Evolutionary conservation across 78 protist species (phyloP).

Genomic region (Polysphondylium violaceum): DNA sequence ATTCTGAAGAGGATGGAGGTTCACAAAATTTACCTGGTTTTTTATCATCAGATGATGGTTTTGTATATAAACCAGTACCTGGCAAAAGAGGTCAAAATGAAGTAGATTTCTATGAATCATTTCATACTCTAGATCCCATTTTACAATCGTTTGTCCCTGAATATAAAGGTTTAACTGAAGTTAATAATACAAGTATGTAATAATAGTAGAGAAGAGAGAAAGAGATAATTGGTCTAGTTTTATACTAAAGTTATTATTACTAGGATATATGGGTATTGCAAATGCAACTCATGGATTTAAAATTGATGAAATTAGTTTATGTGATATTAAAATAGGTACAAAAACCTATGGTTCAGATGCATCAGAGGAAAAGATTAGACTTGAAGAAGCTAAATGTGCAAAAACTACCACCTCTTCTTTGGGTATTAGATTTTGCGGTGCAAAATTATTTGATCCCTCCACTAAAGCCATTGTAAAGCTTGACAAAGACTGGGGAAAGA

Average conservation of each 20-base stretch:
- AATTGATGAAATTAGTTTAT: neutral
- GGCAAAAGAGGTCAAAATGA: slow-evolving; percentile 52
- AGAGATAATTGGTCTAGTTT: neutral
- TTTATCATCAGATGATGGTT: slow-evolving; percentile 33
- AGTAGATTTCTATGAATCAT: slow-evolving; percentile 38
- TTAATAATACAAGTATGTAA: slow-evolving; percentile 16
- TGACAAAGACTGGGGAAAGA: slow-evolving; percentile 61
- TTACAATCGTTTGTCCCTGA: slow-evolving; percentile 16
- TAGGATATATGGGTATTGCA: slow-evolving; percentile 71
- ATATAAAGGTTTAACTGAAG: neutral
- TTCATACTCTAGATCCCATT: neutral
- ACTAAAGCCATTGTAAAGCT: neutral
- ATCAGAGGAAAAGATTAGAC: slow-evolving; percentile 42
- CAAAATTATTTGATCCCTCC: neutral
- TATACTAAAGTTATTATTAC: neutral
- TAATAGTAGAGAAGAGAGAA: neutral
- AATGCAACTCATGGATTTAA: slow-evolving; percentile 47
- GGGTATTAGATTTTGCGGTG: slow-evolving; percentile 76
- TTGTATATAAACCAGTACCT: slow-evolving; percentile 60
- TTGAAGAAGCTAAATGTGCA: slow-evolving; percentile 19
- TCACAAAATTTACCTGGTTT: slow-evolving; percentile 51
- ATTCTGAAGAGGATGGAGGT: slow-evolving; percentile 56
- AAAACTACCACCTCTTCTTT: slow-evolving; percentile 48
- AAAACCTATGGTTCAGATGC: slow-evolving; percentile 39
- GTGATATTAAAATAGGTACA: slow-evolving; percentile 73